Evolutionary conservation across 2,329 filamentous ascomycete genomes (phyloP).

Genomic region (Colletotrichum sp.): DNA sequence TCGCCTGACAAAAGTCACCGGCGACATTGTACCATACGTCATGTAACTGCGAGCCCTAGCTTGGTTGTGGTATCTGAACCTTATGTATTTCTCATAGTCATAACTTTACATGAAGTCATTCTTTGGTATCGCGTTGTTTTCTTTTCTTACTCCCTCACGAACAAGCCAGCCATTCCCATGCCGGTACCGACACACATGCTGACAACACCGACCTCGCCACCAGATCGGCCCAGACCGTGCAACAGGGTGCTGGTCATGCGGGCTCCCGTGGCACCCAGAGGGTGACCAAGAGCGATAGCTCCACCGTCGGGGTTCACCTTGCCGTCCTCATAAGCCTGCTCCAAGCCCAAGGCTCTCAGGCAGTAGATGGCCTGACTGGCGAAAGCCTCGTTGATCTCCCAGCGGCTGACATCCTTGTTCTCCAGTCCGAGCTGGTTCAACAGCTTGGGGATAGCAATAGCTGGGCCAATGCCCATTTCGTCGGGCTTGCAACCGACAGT

Average conservation of each 20-base stretch:
- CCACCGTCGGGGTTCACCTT: constrained; percentile 92
- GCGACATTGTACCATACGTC: not conserved
- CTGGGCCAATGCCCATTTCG: constrained; percentile 93
- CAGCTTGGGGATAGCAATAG: constrained; percentile 83
- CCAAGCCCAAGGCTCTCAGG: constrained; percentile 71
- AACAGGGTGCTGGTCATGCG: constrained; percentile 77
- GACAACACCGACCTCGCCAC: constrained; percentile 77
- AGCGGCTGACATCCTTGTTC: constrained; percentile 76
- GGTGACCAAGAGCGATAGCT: constrained; percentile 93
- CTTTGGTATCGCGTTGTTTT: not conserved
- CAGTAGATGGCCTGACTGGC: constrained; percentile 73
- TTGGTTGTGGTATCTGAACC: not conserved
- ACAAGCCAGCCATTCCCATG: constrained; percentile 77
- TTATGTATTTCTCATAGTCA: not conserved
- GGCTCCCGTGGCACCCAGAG: constrained; percentile 86
- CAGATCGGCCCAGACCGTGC: constrained; percentile 71
- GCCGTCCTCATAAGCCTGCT: constrained; percentile 63
- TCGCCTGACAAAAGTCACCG: not conserved
- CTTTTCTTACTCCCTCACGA: constrained; percentile 63
- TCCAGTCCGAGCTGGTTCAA: constrained; percentile 71
- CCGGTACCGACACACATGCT: constrained; percentile 90
- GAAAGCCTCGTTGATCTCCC: constrained; percentile 93
- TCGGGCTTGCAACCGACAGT: constrained; percentile 83
- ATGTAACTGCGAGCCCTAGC: not conserved
- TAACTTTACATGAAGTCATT: not conserved